Conservation (phyloP, 2,329 filamentous ascomycete species). For the Talaromyces pinophilus region DNA sequence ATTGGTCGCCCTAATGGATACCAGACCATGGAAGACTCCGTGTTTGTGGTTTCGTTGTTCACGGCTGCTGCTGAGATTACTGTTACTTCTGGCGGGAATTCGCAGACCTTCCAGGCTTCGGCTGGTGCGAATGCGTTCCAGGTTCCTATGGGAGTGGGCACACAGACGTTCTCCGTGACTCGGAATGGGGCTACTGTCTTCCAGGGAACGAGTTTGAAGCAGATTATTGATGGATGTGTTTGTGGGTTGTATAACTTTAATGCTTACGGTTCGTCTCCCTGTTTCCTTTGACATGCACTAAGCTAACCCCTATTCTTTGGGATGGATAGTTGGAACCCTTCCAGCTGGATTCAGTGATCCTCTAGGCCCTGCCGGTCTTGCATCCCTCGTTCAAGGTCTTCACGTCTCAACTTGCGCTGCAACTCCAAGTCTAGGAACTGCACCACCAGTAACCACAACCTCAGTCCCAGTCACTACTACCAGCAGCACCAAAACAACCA, state of each 20-base stretch:
- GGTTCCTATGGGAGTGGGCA: constrained; percentile 51
- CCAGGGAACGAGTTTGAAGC: constrained; percentile 52
- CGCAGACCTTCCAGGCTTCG: constrained; percentile 48
- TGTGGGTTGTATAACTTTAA: constrained; percentile 51
- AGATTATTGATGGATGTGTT: constrained; percentile 52
- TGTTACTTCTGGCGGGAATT: constrained; percentile 50
- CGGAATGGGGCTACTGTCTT: constrained; percentile 48
- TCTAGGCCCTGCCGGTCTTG: constrained; percentile 39
- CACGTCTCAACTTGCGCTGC: constrained; percentile 26
- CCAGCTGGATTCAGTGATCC: constrained; percentile 41
- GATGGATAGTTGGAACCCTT: constrained; percentile 45
- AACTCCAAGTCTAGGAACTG: constrained; percentile 16
- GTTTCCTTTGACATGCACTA: neutral
- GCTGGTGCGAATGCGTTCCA: constrained; percentile 50
- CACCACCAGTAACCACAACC: constrained; percentile 4
- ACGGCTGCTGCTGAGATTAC: constrained; percentile 48
- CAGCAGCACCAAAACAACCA: neutral
- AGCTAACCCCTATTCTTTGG: constrained; percentile 32
- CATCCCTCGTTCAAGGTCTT: constrained; percentile 33
- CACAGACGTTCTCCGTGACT: constrained; percentile 51
- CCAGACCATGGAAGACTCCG: constrained; percentile 52
- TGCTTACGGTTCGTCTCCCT: constrained; percentile 37
- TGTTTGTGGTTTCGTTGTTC: constrained; percentile 57
- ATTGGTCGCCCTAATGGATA: constrained; percentile 54
- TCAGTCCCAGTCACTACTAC: neutral